phyloP scores from a whole-genome alignment of 768 basidiomycete species.

The Lactarius hatsudake region DNA sequence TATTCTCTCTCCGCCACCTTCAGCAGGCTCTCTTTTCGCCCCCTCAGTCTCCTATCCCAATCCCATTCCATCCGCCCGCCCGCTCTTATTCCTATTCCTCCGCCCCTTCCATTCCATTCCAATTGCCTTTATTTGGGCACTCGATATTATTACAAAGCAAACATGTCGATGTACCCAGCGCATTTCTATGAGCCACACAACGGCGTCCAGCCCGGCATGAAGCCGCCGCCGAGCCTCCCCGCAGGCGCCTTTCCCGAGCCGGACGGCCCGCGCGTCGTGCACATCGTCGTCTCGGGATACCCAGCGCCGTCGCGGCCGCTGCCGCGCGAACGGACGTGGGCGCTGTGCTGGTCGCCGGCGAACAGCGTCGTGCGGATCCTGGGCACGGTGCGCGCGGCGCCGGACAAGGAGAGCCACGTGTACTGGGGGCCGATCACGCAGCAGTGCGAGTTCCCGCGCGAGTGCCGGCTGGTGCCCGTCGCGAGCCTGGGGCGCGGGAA shows the following conservation, averaged over 20 bases:
- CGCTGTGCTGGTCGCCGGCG: conserved; percentile 25
- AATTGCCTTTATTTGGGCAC: not conserved
- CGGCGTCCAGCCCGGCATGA: conserved; percentile 27
- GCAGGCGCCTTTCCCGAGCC: conserved; percentile 24
- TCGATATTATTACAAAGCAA: too few species aligned
- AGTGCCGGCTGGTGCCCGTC: conserved; percentile 21
- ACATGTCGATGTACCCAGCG: conserved; percentile 18
- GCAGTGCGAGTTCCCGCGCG: conserved; percentile 8
- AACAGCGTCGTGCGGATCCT: conserved; percentile 12
- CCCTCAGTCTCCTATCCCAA: not conserved
- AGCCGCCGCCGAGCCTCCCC: conserved; percentile 20
- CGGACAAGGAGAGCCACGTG: conserved; percentile 22
- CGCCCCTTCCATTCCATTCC: not conserved
- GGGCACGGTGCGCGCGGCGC: conserved; percentile 17
- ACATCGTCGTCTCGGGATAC: conserved; percentile 26
- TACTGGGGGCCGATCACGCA: conserved; percentile 28
- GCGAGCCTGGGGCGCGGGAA: conserved; percentile 19
- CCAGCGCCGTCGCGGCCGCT: conserved; percentile 20
- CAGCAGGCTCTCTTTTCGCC: not conserved
- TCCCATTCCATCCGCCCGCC: not conserved
- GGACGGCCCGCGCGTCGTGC: conserved; percentile 17
- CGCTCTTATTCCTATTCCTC: conserved; percentile 2
- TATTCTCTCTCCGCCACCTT: conserved; percentile 7
- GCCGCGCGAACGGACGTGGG: conserved; percentile 25
- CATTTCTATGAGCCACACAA: conserved; percentile 27